Percentiles rank a stretch among this genome's conserved stretches.
phyloP scores from a whole-genome alignment of 2,329 filamentous ascomycete genomes.

The Bipolaris zeicola region DNA sequence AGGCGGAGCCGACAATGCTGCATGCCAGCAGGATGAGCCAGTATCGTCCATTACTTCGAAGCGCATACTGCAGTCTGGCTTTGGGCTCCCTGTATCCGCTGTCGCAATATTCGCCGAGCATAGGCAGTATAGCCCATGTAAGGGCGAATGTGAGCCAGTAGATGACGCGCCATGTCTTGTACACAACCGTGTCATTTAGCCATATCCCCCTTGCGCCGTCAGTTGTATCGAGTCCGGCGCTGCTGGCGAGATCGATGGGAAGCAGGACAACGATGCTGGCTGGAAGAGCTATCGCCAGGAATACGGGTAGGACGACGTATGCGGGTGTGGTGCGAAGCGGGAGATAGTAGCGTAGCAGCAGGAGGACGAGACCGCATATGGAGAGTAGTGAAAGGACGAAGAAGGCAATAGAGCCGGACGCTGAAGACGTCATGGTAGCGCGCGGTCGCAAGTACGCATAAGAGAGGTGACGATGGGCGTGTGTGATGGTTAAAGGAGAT shows the following conservation, averaged over 20 bases:
- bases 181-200: constrained; percentile 76
- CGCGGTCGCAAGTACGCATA: constrained; percentile 24
- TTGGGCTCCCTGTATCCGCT: constrained; percentile 88
- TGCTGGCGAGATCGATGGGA: constrained; percentile 93
- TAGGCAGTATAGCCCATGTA: constrained; percentile 92
- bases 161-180: constrained; percentile 90
- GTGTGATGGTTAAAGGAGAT: background rate
- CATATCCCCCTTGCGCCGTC: constrained; percentile 79
- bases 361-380: constrained; percentile 77
- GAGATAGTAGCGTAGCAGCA: constrained; percentile 87
- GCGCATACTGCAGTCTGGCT: constrained; percentile 79
- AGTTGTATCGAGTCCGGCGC: constrained; percentile 69
- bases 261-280: constrained; percentile 90
- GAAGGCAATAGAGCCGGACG: constrained; percentile 81
- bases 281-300: constrained; percentile 92
- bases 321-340: constrained; percentile 88
- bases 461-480: constrained; percentile 7
- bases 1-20: constrained; percentile 74
- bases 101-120: constrained; percentile 93
- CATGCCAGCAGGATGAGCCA: constrained; percentile 78
- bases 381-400: constrained; percentile 71
- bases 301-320: constrained; percentile 89
- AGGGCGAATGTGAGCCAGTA: constrained; percentile 97
- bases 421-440: constrained; percentile 57
- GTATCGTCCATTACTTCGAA: constrained; percentile 86